Conservation (phyloP, 1,284 basidiomycete species). For the Agroathelia rolfsii region DNA sequence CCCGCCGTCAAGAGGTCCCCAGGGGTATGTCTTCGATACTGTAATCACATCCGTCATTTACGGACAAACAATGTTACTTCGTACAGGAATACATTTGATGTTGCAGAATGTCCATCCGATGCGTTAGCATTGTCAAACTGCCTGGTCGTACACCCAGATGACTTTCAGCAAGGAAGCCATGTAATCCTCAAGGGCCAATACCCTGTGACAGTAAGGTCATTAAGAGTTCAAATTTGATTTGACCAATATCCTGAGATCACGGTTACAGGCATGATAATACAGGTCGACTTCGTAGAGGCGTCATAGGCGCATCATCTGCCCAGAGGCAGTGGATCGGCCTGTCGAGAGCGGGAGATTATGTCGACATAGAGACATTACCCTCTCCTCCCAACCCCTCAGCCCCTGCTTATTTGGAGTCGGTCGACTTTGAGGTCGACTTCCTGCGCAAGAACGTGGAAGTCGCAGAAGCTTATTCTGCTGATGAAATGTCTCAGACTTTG, state of each 20-base stretch:
- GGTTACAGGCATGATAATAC: conserved; percentile 64
- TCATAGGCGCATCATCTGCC: conserved; percentile 56
- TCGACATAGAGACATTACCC: conserved; percentile 61
- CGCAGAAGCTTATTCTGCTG: conserved; percentile 70
- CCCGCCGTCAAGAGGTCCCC: conserved; percentile 23
- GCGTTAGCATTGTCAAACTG: conserved; percentile 75
- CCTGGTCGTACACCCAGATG: conserved; percentile 66
- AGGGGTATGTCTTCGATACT: conserved; percentile 27
- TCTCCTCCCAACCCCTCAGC: conserved; percentile 42
- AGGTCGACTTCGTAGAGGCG: conserved; percentile 49
- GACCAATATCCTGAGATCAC: background rate
- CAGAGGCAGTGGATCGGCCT: conserved; percentile 84
- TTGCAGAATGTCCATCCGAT: conserved; percentile 49
- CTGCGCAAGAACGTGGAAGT: conserved; percentile 52
- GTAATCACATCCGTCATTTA: background rate
- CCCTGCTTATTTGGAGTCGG: conserved; percentile 63
- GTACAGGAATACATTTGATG: conserved; percentile 41
- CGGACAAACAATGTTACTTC: no score
- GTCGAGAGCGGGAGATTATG: conserved; percentile 67
- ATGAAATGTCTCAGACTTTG: conserved; percentile 77
- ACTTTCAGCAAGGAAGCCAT: conserved; percentile 67
- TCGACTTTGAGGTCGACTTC: conserved; percentile 79
- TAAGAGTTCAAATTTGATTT: conserved; percentile 8
- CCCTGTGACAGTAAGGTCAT: conserved; percentile 66
- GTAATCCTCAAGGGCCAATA: conserved; percentile 65